Conservation (phyloP, 2,329 filamentous ascomycete species). For the Microcyclospora tardicrescens region DNA sequence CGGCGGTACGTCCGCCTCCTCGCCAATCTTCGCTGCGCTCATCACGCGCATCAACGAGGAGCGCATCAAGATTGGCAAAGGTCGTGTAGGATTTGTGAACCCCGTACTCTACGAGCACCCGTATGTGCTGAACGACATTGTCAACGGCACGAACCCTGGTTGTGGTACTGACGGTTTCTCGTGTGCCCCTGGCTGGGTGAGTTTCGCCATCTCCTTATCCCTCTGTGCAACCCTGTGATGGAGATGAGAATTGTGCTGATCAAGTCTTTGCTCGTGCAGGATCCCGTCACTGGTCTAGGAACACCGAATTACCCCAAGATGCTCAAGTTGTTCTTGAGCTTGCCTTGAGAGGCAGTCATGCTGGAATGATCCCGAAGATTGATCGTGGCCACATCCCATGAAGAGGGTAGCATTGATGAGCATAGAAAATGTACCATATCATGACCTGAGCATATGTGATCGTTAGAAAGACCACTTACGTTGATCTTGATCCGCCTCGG, state of each 20-base stretch:
- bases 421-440: too few relatives aligned
- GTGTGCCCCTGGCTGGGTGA: constrained; percentile 5
- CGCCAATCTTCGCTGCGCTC: constrained; percentile 17
- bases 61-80: constrained; percentile 11
- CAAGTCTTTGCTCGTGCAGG: constrained; percentile 5
- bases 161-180: constrained; percentile 18
- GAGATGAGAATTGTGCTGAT: constrained; percentile 1
- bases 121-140: constrained; percentile 12
- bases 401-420: too few relatives aligned
- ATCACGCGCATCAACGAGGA: constrained; percentile 19
- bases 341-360: constrained; percentile 3
- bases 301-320: constrained; percentile 18
- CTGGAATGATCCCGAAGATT: not conserved
- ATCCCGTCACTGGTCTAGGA: constrained; percentile 17
- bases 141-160: constrained; percentile 16
- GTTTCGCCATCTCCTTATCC: constrained; percentile 1
- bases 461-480: too few relatives aligned
- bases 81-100: constrained; percentile 9
- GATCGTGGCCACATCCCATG: too few relatives aligned
- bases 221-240: not conserved
- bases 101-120: constrained; percentile 7
- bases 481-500: too few relatives aligned
- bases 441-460: too few relatives aligned
- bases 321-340: constrained; percentile 12
- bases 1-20: constrained; percentile 14